A percentile compares a stretch with the other conserved stretches of the same genome.
These are phyloP conservation scores for Debaryomyces sp. DNA, from an alignment of 1,139 yeast genomes.

Conservation along the genomic window DNA sequence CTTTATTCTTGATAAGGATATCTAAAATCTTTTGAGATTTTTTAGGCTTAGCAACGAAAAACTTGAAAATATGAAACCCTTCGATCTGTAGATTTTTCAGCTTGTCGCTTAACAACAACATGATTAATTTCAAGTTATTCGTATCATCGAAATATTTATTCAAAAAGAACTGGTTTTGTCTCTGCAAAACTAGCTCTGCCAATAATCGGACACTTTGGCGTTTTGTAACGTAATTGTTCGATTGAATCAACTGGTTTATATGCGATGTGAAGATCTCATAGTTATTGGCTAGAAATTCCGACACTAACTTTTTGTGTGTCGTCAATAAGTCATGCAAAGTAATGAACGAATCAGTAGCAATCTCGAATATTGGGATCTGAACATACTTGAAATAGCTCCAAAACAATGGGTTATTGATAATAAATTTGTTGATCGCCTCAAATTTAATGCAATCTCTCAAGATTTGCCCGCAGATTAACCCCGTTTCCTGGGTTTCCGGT, in stretches of 20 bases:
- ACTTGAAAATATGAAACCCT: constrained; percentile 91
- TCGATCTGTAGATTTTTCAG: constrained; percentile 88
- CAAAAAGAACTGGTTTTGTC: constrained; percentile 74
- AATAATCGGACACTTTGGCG: constrained; percentile 85
- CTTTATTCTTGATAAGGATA: constrained; percentile 79
- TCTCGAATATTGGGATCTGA: constrained; percentile 77
- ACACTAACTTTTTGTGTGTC: constrained; percentile 64
- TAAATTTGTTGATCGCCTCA: constrained; percentile 65
- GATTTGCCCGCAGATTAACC: constrained; percentile 76
- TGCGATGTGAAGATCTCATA: constrained; percentile 57
- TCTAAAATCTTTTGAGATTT: constrained; percentile 80
- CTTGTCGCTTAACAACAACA: constrained; percentile 85
- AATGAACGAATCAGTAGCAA: constrained; percentile 86
- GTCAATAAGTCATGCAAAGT: constrained; percentile 74
- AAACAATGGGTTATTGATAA: constrained; percentile 56
- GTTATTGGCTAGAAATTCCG: constrained; percentile 65
- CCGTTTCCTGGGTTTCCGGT: constrained; percentile 72
- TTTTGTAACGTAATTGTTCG: constrained; percentile 86
- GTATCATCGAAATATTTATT: constrained; percentile 78
- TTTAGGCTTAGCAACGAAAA: constrained; percentile 92
- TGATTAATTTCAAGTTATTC: constrained; percentile 78
- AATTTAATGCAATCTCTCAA: constrained; percentile 84
- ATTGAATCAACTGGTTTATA: constrained; percentile 71
- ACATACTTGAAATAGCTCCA: constrained; percentile 88
- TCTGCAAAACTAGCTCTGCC: constrained; percentile 72